A percentile compares a stretch with the other conserved stretches of the same genome.
Conservation (phyloP, 805 yeast genomes). For the Ogataea henricii region DNA sequence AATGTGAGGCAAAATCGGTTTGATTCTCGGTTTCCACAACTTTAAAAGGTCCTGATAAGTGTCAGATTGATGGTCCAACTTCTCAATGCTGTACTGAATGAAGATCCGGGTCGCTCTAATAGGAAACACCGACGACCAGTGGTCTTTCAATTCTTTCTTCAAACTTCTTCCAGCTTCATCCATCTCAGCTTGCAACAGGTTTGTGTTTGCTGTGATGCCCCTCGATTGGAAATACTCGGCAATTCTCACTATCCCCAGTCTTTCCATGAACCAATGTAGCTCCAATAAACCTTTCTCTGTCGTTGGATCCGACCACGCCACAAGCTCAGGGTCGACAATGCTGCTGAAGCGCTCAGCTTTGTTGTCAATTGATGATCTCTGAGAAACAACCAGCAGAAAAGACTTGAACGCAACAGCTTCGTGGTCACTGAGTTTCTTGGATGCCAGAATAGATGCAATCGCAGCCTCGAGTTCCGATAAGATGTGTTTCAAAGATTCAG, state of each 20-base stretch:
- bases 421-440: constrained; percentile 77
- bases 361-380: constrained; percentile 72
- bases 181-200: constrained; percentile 76
- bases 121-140: constrained; percentile 94
- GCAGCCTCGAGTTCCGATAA: constrained; percentile 82
- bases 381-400: constrained; percentile 87
- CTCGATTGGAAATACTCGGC: constrained; percentile 86
- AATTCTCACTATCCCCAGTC: constrained; percentile 91
- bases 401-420: constrained; percentile 94
- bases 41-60: constrained; percentile 70
- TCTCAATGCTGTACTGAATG: constrained; percentile 93
- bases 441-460: constrained; percentile 66
- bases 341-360: constrained; percentile 74
- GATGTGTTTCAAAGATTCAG: constrained; percentile 81
- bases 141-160: constrained; percentile 77
- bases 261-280: constrained; percentile 97
- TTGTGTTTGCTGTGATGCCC: constrained; percentile 75
- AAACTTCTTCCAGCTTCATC: constrained; percentile 83
- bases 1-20: constrained; percentile 89
- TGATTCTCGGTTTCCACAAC: constrained; percentile 91
- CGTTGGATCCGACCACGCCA: constrained; percentile 89
- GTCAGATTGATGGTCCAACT: constrained; percentile 73
- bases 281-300: constrained; percentile 89
- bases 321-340: constrained; percentile 90
- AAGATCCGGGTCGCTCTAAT: constrained; percentile 93